Conservation (phyloP, 495 filamentous ascomycete species). For the Annulohypoxylon nitens region DNA sequence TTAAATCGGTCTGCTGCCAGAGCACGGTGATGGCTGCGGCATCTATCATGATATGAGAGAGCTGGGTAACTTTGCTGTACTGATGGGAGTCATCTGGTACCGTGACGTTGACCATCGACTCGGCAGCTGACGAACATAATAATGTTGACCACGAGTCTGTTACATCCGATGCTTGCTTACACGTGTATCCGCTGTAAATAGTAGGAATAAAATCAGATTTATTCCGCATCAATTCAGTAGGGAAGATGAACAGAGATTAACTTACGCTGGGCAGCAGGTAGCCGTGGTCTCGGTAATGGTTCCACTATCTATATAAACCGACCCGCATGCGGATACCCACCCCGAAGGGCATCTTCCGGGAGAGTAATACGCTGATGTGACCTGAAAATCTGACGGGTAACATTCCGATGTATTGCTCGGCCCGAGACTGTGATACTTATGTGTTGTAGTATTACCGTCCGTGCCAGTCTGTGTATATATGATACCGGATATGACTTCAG, state of each 20-base stretch:
- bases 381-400: slow-evolving; percentile 14
- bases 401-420: slow-evolving; percentile 19
- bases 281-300: slow-evolving; percentile 11
- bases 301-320: not conserved
- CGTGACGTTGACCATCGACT: not conserved
- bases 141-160: slow-evolving; percentile 27
- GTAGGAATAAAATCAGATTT: not conserved
- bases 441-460: slow-evolving; percentile 17
- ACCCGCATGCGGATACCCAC: slow-evolving; percentile 19
- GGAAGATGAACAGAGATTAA: not conserved
- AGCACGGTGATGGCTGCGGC: slow-evolving; percentile 24
- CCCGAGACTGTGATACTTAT: slow-evolving; percentile 23
- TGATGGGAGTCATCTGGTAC: slow-evolving; percentile 10
- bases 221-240: not conserved
- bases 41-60: not conserved
- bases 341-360: slow-evolving; percentile 25
- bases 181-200: slow-evolving; percentile 2
- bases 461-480: slow-evolving; percentile 14
- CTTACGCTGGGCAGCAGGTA: slow-evolving; percentile 16
- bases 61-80: not conserved
- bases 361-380: slow-evolving; percentile 8
- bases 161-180: not conserved
- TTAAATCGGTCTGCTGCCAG: slow-evolving; percentile 12
- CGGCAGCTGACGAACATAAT: slow-evolving; percentile 13
- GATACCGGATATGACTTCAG: slow-evolving; percentile 11